These are phyloP conservation scores for Ampelocalamus luodianensis DNA, from an alignment of 176 grass and related monocot species.

Conservation along the genomic window DNA sequence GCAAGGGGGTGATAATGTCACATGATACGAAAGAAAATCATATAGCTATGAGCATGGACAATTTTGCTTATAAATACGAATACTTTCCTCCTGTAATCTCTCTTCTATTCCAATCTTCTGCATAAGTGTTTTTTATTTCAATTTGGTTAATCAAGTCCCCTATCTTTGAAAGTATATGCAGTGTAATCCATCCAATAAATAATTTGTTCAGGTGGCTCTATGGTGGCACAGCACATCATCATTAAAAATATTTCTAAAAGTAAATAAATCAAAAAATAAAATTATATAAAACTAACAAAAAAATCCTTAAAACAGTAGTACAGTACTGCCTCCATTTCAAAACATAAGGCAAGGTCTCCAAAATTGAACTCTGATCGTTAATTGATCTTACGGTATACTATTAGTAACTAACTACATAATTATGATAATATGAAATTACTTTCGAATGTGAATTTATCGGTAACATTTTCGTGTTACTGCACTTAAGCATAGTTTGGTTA, in stretches of 20 bases:
- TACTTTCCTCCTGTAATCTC: not conserved
- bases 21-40: not conserved
- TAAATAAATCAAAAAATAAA: not conserved
- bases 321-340: not conserved
- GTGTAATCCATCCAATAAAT: not conserved
- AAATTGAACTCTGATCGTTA: not conserved
- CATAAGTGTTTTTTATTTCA: not conserved
- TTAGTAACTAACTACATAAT: not conserved
- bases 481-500: not conserved
- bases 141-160: not conserved
- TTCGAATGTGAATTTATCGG: not conserved
- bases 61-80: constrained; percentile 34
- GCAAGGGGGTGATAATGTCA: constrained; percentile 29
- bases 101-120: constrained; percentile 23
- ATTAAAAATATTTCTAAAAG: not conserved
- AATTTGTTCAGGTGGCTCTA: not conserved
- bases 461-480: not conserved
- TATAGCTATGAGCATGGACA: not conserved
- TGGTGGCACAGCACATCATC: not conserved
- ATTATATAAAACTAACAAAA: not conserved
- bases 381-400: not conserved
- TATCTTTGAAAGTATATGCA: constrained; percentile 12
- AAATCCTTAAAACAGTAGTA: not conserved
- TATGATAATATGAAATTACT: not conserved
- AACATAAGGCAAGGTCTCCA: not conserved